Base-by-base conservation (phyloP, 306 rosid species). In the Amphicarpaea edgeworthii region DNA sequence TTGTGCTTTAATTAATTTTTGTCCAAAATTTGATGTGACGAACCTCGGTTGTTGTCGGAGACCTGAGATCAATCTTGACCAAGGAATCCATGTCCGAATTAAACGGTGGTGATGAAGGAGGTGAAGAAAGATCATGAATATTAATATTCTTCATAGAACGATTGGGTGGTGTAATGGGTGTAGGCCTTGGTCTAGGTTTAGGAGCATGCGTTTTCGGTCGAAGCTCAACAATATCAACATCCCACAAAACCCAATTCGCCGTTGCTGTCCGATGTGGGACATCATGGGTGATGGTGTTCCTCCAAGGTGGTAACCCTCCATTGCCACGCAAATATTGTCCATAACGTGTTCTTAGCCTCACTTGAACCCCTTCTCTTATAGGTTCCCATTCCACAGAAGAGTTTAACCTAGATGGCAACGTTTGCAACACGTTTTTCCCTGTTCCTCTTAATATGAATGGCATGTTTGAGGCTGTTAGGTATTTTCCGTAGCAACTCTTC, bases 321-420 rank as follows among this genome's bases (percentile, higher is more conserved):
- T 95, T 95, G 19, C 92, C 96, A 0, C 98, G 87, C 0, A 94
- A 70, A 72, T 78, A 94, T 34, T 87, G 95, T 8, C 95, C 96
- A 28, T 88, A 86, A 6, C 93, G 86, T 0, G 97, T 90, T 73
- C 66, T 87, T 45, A 94, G 75, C 67, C 88, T 81, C 20, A 94
- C 90, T 38, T 87, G 97, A 60, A 79, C 82, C 1, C 96, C 96
- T 15, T 90, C 92, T 15, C 93, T 83, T 3, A 92, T 38, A 12
- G 97, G 96, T 70, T 94, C 98, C 98, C 98, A 94, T 78, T 94
- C 97, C n/a, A 88, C 2, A 0, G 98, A 92, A 0, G 98, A 87
- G 80, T 86, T 91, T 55, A 92, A 78, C 54, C 90, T 81, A 17
- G 6, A 57, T 0, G 98, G 98, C 12, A 76, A 9, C 0, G 90